Base-by-base conservation (phyloP, 208 protist genomes). In the Polymyxa betae region DNA sequence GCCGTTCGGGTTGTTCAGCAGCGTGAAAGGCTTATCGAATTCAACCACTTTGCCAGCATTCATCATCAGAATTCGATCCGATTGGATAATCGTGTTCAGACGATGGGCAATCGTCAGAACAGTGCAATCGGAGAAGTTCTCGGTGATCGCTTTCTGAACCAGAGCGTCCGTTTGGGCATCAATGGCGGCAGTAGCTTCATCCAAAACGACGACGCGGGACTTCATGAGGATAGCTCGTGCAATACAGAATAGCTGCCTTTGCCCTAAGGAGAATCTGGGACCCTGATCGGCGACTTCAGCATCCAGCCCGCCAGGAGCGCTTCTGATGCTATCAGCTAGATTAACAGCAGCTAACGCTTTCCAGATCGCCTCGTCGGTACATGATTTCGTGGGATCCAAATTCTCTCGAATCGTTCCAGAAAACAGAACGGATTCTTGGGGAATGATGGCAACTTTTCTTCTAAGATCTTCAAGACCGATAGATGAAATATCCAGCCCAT, bases 61-160 rank as follows among this genome's bases (percentile, higher is more conserved):
- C 10, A 97, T 49, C 45, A 96, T 92, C 5, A 98, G 92, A 35
- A 98, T 94, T n/a, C 95, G 93, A 88, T 97, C 95, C 88, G 93
- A 96, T 88, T 96, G 87, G 43, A 93, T 94, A 88, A 96, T 95
- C 24, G 95, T 96, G 32, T 94, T 90, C 54, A 96, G 92, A 12
- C 94, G 54, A 92, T 96, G 95, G 12, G 95, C 95, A 60, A 96
- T 95, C 44, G 92, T 95, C 38, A 96, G 77, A 32, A 95, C 92
- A n/a, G 95, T 96, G 29, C 92, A 77, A 38, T 45, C 29, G 24
- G 29, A 35, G 82, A 93, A 94, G 10, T 91, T 41, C 24, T 0
- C 52, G 24, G 1, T 5, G 12, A 94, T 45, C 66, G 88, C 43
- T 44, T 0, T 10, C 90, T 93, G 90, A 38, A 94, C 45, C 46